A percentile compares a stretch with the other conserved stretches of the same genome.
These are phyloP conservation scores for Ustilago curta DNA, from an alignment of 1,284 basidiomycete species.

Conservation along the genomic window DNA sequence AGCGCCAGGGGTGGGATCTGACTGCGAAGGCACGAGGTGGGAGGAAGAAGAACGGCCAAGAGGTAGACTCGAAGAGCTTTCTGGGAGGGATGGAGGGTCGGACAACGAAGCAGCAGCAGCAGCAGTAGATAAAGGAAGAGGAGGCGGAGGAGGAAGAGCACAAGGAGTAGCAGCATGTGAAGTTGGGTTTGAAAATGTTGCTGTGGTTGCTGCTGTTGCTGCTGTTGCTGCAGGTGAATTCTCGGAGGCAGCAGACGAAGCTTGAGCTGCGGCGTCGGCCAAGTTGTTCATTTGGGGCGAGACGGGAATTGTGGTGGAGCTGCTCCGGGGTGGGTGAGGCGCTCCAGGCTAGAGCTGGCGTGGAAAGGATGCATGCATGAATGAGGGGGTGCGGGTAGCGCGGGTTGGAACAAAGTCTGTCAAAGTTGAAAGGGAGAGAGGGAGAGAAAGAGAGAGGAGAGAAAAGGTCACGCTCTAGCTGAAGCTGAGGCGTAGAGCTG, in stretches of 20 bases:
- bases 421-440: too few species aligned
- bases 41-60: constrained; percentile 13
- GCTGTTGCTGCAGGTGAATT: constrained; percentile 14
- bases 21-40: constrained; percentile 1
- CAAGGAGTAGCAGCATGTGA: not conserved
- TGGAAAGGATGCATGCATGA: constrained; percentile 3
- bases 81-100: constrained; percentile 15
- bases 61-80: constrained; percentile 5
- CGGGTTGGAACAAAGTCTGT: constrained; percentile 1
- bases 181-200: too few species aligned
- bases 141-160: not conserved
- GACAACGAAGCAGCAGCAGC: not conserved
- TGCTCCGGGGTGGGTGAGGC: not conserved
- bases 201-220: too few species aligned
- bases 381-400: not conserved
- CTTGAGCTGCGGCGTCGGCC: constrained; percentile 39
- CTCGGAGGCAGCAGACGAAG: constrained; percentile 10
- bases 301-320: not conserved
- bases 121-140: constrained; percentile 2
- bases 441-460: not conserved
- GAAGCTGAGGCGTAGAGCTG: not conserved
- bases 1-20: constrained; percentile 8
- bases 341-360: not conserved
- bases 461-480: not conserved
- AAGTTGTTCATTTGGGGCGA: constrained; percentile 40